Evolutionary conservation across 1,284 basidiomycete genomes (phyloP), one percentile per base, ranked within the genome.

Genomic region (Neotropicomus parvogracilis): DNA sequence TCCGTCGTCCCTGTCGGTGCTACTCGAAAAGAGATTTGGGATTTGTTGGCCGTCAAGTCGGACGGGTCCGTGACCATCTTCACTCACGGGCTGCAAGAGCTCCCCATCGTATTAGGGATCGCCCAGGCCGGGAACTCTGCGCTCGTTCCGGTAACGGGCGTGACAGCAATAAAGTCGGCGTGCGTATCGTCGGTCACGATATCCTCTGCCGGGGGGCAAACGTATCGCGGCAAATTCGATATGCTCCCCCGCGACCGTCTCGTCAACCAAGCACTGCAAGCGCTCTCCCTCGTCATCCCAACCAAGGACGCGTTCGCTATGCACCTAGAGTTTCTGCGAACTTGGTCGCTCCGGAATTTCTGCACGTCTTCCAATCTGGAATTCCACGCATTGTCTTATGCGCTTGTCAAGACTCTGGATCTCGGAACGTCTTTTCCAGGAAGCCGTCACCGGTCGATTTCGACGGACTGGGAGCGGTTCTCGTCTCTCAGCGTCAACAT

Each of bases 41-140:
- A 94, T 65, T 71, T 90, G 6, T 65, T 94, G 7, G 64, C 86
- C 14, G 63, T 89, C 28, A 79, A 75, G 45, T 72, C 77, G 1
- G 73, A 79, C 43, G 73, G 78, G 5, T 62, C 61, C 6, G 62
- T 88, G 11, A 64, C 69, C 1, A 58, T 92, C 6, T 62, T 86
- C 20, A 84, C 82, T 0, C 83, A 85, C 53, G 85, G 81, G 0
- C 63, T 75, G 11, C 66, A 70, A 35, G 74, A 79, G 50, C 59
- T 88, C 5, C 73, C 73, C 19, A 49, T 71, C 21, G 54, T 51
- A 41, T 70, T 61, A 38, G 62, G 50, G 13, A 64, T 52, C 20
- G 53, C 55, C 16, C 59, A 62, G 24, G 53, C 55, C 6, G 54
- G 55, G 26, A 57, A 52, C 39, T 31, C 49, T 6, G 54, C 59